Evolutionary conservation across 73 alveolate species (phyloP).

Genomic region (Paramecium octaurelia): DNA sequence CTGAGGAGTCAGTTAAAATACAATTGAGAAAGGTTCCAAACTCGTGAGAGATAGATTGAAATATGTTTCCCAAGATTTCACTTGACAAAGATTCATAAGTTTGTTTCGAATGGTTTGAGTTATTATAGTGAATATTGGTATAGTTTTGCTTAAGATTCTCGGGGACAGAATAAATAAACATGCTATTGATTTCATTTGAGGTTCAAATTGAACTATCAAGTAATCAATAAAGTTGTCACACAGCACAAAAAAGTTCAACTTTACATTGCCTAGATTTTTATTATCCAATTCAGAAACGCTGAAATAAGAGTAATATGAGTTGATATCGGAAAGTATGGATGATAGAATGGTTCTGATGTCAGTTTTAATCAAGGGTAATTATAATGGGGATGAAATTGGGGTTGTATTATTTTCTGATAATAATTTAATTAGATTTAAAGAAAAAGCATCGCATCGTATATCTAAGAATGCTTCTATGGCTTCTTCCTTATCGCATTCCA

Average conservation of each 20-base stretch:
- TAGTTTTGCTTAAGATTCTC: not conserved
- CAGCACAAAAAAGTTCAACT: not conserved
- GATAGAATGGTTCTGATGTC: not conserved
- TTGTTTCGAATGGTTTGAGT: not conserved
- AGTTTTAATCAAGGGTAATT: not conserved
- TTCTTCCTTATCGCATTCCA: not conserved
- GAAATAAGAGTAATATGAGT: not conserved
- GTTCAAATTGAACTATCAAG: not conserved
- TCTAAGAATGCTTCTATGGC: not conserved
- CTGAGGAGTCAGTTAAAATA: not conserved
- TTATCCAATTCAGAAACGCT: not conserved
- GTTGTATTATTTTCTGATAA: not conserved
- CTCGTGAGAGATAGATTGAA: slow-evolving; percentile 1
- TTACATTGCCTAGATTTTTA: not conserved
- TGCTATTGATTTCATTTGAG: not conserved
- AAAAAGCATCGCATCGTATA: not conserved
- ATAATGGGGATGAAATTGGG: not conserved
- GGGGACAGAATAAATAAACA: not conserved
- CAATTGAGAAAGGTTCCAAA: slow-evolving; percentile 5
- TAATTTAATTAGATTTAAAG: not conserved
- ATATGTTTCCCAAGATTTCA: not conserved
- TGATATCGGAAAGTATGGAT: not conserved
- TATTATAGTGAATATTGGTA: not conserved
- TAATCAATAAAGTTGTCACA: not conserved
- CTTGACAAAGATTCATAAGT: not conserved